A percentile compares a stretch with the other conserved stretches of the same genome.
Conservation (phyloP, 345 rosid genomes). For the Aquilaria sinensis region DNA sequence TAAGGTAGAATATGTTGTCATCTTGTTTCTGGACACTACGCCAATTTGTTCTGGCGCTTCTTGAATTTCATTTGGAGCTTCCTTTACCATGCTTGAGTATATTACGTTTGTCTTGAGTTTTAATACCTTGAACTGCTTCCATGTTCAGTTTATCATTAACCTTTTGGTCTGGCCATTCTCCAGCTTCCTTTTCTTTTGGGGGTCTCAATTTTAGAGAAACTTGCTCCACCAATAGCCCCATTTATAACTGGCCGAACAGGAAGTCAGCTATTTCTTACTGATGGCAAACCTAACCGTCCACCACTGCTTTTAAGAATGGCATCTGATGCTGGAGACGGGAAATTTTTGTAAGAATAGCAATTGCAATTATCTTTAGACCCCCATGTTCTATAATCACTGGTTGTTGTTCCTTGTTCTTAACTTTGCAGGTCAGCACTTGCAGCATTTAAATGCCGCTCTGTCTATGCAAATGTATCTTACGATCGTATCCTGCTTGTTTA, state of each 20-base stretch:
- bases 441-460: constrained; percentile 61
- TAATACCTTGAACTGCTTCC: background rate
- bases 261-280: constrained; percentile 80
- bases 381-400: background rate
- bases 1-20: background rate
- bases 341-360: constrained; percentile 54
- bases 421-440: constrained; percentile 70
- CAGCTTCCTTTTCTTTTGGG: constrained; percentile 96
- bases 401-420: constrained; percentile 8
- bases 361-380: background rate
- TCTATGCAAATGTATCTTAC: constrained; percentile 92
- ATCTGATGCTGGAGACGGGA: constrained; percentile 66
- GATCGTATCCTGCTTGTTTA: constrained; percentile 73
- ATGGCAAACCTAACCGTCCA: constrained; percentile 74
- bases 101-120: constrained; percentile 4
- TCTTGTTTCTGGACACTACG: background rate
- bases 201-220: constrained; percentile 76
- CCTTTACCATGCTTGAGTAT: background rate
- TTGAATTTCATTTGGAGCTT: background rate
- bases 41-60: background rate
- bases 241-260: constrained; percentile 78
- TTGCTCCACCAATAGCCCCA: constrained; percentile 82
- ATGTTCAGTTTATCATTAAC: constrained; percentile 1
- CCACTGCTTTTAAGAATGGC: constrained; percentile 94
- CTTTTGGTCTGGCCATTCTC: constrained; percentile 6